Base-by-base conservation (phyloP, 106 monocot genomes). In the Alisma plantagoaquatica region DNA sequence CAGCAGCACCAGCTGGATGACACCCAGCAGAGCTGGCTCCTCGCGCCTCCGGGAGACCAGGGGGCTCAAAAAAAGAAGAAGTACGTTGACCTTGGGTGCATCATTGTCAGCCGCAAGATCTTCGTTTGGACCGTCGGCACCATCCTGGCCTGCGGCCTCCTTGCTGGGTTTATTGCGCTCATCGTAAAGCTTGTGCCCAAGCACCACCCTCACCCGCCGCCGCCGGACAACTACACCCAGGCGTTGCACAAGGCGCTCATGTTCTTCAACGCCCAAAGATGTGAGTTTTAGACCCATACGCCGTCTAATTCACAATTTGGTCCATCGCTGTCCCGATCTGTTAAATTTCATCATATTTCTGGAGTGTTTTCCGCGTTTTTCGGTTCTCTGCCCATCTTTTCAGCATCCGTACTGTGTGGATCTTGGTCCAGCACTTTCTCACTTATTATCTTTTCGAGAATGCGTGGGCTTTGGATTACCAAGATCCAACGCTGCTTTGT, bases 251-350 rank as follows among this genome's bases (percentile, higher is more conserved):
- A 84, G 60, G 89, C 89, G 19, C 84, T 90, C 44, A 80, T 90
- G 80, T 90, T 90, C 89, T 90, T 90, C 74, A 91, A 91, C 60
- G 84, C 84, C 60, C 90, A 91, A 74, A 59, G 80, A 46, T 91
- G 85, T 81, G 42, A 75, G 70, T 57, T 0, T 24, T 6, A n/a
- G n/a, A n/a, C n/a, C n/a, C n/a, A n/a, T n/a, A n/a, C n/a, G n/a
- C n/a, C n/a, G n/a, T n/a, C n/a, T n/a, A n/a, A n/a, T n/a, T n/a
- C n/a, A n/a, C n/a, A n/a, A n/a, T n/a, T n/a, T n/a, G n/a, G n/a
- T n/a, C n/a, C n/a, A n/a, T n/a, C n/a, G n/a, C n/a, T n/a, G n/a
- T n/a, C n/a, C n/a, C n/a, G n/a, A n/a, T n/a, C n/a, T n/a, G n/a
- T n/a, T n/a, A n/a, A n/a, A n/a, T n/a, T n/a, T n/a, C n/a, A n/a